phyloP scores from a whole-genome alignment of 2,329 filamentous ascomycete genomes.

The Aspergillus calidoustus region DNA sequence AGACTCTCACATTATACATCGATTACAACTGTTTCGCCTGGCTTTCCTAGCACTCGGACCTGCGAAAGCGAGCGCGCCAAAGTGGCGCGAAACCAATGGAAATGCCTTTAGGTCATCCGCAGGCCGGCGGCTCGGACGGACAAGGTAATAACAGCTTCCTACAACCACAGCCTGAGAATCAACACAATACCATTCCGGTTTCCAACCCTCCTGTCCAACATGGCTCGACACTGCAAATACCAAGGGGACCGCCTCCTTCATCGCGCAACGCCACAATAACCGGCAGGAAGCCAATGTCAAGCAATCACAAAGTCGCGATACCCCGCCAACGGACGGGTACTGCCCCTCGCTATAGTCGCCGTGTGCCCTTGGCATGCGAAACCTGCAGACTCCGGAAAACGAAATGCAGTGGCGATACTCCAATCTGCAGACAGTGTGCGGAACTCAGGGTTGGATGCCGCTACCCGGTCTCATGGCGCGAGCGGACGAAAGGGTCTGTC shows the following conservation, averaged over 20 bases:
- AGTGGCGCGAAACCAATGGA: conserved; percentile 19
- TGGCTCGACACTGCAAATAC: conserved; percentile 6
- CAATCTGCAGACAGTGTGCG: conserved; percentile 46
- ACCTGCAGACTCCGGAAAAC: conserved; percentile 48
- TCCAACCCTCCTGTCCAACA: conserved; percentile 17
- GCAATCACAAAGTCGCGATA: conserved; percentile 37
- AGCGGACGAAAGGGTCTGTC: conserved; percentile 42
- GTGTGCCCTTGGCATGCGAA: conserved; percentile 46
- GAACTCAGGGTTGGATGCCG: conserved; percentile 43
- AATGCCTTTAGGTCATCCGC: conserved; percentile 17
- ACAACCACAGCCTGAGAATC: conserved; percentile 15
- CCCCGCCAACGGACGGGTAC: conserved; percentile 30
- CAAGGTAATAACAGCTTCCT: conserved; percentile 16
- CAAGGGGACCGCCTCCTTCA: conserved; percentile 10
- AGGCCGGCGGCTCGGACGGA: conserved; percentile 11
- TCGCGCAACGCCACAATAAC: conserved; percentile 11
- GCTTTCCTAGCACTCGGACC: too few species aligned
- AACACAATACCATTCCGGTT: conserved; percentile 16
- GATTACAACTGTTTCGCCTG: neutral
- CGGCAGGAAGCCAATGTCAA: conserved; percentile 21
- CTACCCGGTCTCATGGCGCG: conserved; percentile 46
- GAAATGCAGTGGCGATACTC: conserved; percentile 51
- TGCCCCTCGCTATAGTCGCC: conserved; percentile 29
- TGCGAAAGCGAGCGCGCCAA: neutral
- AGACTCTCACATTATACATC: neutral